Evolutionary conservation across 352 stramenopile species (phyloP).

Genomic region (Pythium guiyangense): DNA sequence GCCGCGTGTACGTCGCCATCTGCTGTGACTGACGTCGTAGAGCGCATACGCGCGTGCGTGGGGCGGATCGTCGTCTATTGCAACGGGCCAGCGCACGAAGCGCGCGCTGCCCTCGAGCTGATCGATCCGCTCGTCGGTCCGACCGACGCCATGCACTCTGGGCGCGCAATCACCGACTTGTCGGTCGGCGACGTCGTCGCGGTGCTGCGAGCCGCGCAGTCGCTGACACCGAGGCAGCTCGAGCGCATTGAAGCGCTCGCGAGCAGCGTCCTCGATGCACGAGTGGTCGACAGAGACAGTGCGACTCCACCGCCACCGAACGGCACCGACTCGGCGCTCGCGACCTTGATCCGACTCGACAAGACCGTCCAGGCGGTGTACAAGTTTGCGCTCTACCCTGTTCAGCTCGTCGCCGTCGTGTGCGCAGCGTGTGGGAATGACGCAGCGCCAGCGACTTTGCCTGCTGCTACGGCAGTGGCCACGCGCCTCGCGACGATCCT

Average conservation of each 20-base stretch:
- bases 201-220: background rate
- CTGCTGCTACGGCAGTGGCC: background rate
- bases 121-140: background rate
- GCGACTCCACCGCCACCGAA: too few relatives aligned
- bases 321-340: background rate
- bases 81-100: background rate
- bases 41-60: background rate
- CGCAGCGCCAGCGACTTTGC: background rate
- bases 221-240: background rate
- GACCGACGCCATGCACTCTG: background rate
- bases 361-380: background rate
- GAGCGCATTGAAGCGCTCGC: background rate
- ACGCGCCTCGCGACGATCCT: background rate
- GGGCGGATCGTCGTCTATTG: background rate
- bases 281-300: background rate
- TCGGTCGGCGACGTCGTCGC: background rate
- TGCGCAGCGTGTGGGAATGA: background rate
- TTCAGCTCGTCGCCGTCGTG: background rate
- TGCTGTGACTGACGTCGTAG: background rate
- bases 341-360: background rate
- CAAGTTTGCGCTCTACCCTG: slow-evolving; percentile 1
- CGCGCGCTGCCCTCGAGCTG: background rate
- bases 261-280: background rate
- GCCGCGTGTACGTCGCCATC: background rate
- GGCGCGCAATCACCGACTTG: background rate